A percentile compares a stretch with the other conserved stretches of the same genome.
Evolutionary conservation across 139 green algal genomes (phyloP).

Genomic region (Astrephomene gubernaculifera): DNA sequence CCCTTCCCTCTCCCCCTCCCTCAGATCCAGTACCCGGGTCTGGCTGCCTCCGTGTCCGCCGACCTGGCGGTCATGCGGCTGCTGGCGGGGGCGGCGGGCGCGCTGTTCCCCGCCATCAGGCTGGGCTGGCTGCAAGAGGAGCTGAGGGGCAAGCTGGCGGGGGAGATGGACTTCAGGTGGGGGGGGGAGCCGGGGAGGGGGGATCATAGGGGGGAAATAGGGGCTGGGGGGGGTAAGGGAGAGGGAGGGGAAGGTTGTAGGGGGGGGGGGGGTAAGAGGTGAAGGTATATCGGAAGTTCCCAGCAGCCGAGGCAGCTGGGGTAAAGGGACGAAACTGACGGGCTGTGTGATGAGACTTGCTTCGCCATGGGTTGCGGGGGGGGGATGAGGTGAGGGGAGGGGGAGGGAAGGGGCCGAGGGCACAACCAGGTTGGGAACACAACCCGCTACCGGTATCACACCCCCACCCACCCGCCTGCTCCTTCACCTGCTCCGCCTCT

Average conservation of each 20-base stretch:
- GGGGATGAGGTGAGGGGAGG: too few relatives aligned
- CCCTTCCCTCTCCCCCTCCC: constrained; percentile 1
- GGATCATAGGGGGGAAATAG: background rate
- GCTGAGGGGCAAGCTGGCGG: constrained; percentile 73
- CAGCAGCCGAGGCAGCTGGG: too few relatives aligned
- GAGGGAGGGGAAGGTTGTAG: background rate
- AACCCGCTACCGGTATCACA: too few relatives aligned
- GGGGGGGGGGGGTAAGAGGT: background rate
- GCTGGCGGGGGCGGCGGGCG: constrained; percentile 47
- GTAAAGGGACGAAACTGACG: too few relatives aligned
- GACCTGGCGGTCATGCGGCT: constrained; percentile 77
- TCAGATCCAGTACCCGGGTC: constrained; percentile 73
- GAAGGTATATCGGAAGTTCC: too few relatives aligned
- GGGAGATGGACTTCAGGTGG: constrained; percentile 87
- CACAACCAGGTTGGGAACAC: too few relatives aligned
- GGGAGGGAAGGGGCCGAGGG: too few relatives aligned
- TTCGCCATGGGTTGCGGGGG: too few relatives aligned
- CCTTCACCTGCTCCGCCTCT: background rate
- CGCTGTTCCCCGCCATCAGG: constrained; percentile 71
- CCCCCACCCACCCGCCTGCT: background rate
- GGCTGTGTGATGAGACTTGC: too few relatives aligned
- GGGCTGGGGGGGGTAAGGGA: background rate
- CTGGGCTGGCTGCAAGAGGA: constrained; percentile 78
- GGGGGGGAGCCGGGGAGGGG: background rate
- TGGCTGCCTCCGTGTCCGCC: constrained; percentile 65